A percentile compares a stretch with the other conserved stretches of the same genome.
Conservation (phyloP, 805 yeast species). For the Zygosaccharomyces rouxii region DNA sequence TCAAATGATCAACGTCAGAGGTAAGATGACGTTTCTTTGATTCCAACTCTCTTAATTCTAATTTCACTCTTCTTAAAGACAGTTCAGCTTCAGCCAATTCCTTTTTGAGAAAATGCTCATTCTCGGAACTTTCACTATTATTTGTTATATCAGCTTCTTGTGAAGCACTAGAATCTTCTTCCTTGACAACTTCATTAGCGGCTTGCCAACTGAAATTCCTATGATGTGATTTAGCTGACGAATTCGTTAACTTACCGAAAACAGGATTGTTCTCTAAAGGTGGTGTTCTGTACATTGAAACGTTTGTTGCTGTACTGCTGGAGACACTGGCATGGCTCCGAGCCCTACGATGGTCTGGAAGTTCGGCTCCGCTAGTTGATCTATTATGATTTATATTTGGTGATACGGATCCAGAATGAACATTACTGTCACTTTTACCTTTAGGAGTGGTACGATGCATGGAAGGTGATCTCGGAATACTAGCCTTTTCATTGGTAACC, state of each 20-base stretch:
- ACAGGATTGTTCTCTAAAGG: slow-evolving; percentile 17
- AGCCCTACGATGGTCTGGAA: slow-evolving; percentile 11
- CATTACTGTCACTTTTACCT: slow-evolving; percentile 31
- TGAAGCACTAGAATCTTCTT: slow-evolving; percentile 7
- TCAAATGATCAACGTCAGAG: slow-evolving; percentile 51
- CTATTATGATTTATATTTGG: not conserved
- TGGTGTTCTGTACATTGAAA: slow-evolving; percentile 26
- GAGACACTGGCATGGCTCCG: slow-evolving; percentile 13
- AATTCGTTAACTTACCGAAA: slow-evolving; percentile 12
- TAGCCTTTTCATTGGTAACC: slow-evolving; percentile 16
- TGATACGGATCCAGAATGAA: slow-evolving; percentile 10
- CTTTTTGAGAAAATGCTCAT: slow-evolving; percentile 13
- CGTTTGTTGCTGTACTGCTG: slow-evolving; percentile 14
- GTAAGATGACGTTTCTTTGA: slow-evolving; percentile 41
- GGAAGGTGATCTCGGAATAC: slow-evolving; percentile 4
- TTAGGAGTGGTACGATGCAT: slow-evolving; percentile 16
- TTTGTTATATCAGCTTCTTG: not conserved
- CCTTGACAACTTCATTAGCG: slow-evolving; percentile 7
- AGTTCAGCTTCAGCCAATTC: slow-evolving; percentile 33
- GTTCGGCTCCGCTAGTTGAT: slow-evolving; percentile 3
- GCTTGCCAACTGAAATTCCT: slow-evolving; percentile 15
- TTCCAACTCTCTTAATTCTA: slow-evolving; percentile 40
- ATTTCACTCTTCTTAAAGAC: slow-evolving; percentile 39
- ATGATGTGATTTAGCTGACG: slow-evolving; percentile 13
- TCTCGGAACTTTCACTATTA: slow-evolving; percentile 6